These are phyloP conservation scores for Thymus mandschuricus DNA, from an alignment of 257 asterid species.

Conservation along the genomic window DNA sequence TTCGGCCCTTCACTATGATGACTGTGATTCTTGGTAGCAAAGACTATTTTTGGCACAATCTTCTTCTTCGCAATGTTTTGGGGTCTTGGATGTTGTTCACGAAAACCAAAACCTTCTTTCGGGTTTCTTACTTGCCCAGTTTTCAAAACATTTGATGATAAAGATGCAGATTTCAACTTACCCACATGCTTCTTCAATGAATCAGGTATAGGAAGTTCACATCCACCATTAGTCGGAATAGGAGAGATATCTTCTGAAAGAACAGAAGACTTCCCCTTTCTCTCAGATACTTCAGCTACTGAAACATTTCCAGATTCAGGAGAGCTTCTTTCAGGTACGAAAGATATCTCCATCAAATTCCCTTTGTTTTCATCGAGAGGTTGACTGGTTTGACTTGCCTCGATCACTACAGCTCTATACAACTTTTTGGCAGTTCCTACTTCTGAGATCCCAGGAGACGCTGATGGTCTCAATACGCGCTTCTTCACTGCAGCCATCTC, in stretches of 20 bases:
- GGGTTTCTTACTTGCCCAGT: constrained; percentile 42
- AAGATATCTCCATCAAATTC: constrained; percentile 58
- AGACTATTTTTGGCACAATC: constrained; percentile 26
- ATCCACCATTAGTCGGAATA: constrained; percentile 23
- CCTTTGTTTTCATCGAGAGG: constrained; percentile 41
- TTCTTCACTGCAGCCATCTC: constrained; percentile 92
- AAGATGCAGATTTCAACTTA: constrained; percentile 37
- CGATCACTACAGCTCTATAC: constrained; percentile 45
- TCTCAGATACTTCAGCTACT: constrained; percentile 24
- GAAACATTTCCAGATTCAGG: constrained; percentile 34
- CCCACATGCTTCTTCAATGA: constrained; percentile 35
- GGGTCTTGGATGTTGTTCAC: constrained; percentile 43
- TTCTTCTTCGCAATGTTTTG: constrained; percentile 56
- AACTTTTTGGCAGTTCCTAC: constrained; percentile 51
- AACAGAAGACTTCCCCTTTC: constrained; percentile 32
- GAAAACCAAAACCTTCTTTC: constrained; percentile 35
- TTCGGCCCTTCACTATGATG: constrained; percentile 37
- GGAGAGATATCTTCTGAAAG: constrained; percentile 26
- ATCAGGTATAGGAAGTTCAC: constrained; percentile 34
- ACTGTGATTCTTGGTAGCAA: constrained; percentile 31
- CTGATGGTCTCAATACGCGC: constrained; percentile 51
- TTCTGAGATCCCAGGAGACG: constrained; percentile 49
- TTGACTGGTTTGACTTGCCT: constrained; percentile 42
- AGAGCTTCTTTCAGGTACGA: constrained; percentile 55
- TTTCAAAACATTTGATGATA: constrained; percentile 33